Base-by-base conservation (phyloP, 345 rosid genomes). In the Euphorbia lathyris region DNA sequence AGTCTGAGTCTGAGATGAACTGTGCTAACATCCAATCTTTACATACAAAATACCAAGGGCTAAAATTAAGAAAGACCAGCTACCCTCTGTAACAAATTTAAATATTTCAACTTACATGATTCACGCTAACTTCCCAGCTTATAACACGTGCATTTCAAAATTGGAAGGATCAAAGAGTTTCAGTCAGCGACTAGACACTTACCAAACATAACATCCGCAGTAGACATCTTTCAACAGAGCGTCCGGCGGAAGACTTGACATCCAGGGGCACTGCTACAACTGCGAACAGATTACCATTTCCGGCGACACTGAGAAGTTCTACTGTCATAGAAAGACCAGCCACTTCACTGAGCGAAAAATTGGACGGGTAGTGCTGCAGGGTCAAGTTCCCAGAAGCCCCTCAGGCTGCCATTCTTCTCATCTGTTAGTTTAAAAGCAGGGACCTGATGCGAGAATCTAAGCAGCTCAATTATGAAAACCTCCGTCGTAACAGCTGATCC, bases 301-400 rank as follows among this genome's bases (percentile, higher is more conserved):
- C 9, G 38, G 14, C 40, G 8, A 53, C 32, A 32, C 34, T 13
- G 29, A 22, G 13, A 45, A 26, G 11, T 7, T 16, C 43, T 12
- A 20, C 69, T 19, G 23, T 5, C 19, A 45, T 14, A 9, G 61
- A 50, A 22, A 38, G 40, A 27, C 53, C 17, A 3, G 27, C 27
- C 30, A 77, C 45, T 71, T 80, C 74, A 77, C 16, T 47, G 67
- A 11, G 17, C 36, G 66, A 58, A 72, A 60, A 80, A 86, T 45
- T 61, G 63, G 5, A 60, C 56, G 2, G 94, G 94, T 48, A 86
- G 48, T 7, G 88, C 86, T 59, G 83, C 83, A 29, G 89, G 80
- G 71, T 86, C 91, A 20, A 86, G 79, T 68, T 89, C 94, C 87
- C 82, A 85, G 58, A 67, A 86, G 48, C 87, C 91, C 65, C 83